Evolutionary conservation across 176 grass and related monocot species (phyloP).

Genomic region (Avena atlantica): DNA sequence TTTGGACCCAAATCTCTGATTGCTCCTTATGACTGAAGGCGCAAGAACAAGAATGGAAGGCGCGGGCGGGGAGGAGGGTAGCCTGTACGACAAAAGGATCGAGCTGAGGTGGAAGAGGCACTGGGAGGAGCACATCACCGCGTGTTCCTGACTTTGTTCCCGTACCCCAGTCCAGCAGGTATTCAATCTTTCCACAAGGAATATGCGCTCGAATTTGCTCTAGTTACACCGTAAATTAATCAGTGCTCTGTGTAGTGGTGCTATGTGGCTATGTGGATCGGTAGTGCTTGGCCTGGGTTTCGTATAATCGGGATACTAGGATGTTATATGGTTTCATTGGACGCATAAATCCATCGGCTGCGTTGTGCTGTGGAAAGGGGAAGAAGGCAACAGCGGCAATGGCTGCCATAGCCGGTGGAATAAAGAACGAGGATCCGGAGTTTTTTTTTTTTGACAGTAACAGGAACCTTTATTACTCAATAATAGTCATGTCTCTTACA

Average conservation of each 20-base stretch:
- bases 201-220: background rate
- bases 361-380: background rate
- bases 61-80: no score
- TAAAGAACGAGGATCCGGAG: background rate
- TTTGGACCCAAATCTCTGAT: background rate
- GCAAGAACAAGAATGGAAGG: no score
- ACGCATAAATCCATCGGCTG: background rate
- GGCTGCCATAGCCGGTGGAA: background rate
- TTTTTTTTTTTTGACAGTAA: no score
- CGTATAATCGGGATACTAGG: background rate
- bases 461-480: no score
- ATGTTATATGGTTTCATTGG: background rate
- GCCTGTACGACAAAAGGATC: no score
- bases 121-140: background rate
- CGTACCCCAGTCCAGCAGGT: background rate
- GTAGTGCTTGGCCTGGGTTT: background rate
- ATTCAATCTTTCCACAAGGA: background rate
- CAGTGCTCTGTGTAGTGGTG: background rate
- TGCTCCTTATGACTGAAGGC: background rate
- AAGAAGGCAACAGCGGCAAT: background rate
- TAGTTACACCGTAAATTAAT: no score
- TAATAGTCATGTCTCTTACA: no score
- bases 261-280: background rate
- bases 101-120: background rate
- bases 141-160: background rate